Percentiles rank a stretch among this genome's conserved stretches.
These are phyloP conservation scores for Heimioporus sp. DNA, from an alignment of 768 basidiomycete species.

Conservation along the genomic window DNA sequence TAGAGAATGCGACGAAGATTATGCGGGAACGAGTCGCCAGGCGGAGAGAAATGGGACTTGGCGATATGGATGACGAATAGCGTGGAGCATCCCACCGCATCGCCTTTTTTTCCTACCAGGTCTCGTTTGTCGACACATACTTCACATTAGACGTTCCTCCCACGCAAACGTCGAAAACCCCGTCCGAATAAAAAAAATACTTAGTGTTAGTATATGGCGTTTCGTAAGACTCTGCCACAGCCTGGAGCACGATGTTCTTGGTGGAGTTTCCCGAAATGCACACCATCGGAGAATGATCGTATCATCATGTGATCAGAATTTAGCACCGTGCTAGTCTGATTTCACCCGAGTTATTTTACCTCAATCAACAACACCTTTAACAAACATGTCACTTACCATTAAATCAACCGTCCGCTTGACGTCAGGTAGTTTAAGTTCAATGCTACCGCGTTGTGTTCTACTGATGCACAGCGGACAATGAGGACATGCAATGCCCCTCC, in stretches of 20 bases:
- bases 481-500: conserved; percentile 59
- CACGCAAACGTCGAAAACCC: not conserved
- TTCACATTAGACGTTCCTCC: not conserved
- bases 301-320: too few relatives aligned
- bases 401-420: conserved; percentile 32
- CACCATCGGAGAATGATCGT: too few relatives aligned
- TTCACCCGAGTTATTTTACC: conserved; percentile 7
- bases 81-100: not conserved
- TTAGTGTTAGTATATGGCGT: too few relatives aligned
- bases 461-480: conserved; percentile 2
- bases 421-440: conserved; percentile 31
- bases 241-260: too few relatives aligned
- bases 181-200: too few relatives aligned
- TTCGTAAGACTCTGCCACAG: too few relatives aligned
- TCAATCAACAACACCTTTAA: conserved; percentile 8
- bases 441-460: not conserved
- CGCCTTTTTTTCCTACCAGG: not conserved
- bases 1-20: conserved; percentile 41
- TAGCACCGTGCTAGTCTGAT: too few relatives aligned
- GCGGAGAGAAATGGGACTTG: conserved; percentile 38
- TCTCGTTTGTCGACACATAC: conserved; percentile 7
- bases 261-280: too few relatives aligned
- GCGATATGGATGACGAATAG: conserved; percentile 44
- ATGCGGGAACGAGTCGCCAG: conserved; percentile 45
- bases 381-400: conserved; percentile 28